Percentiles rank a stretch among this genome's conserved stretches.
phyloP scores from a whole-genome alignment of 2,329 filamentous ascomycete species.

The Rugonectria rugulosa region DNA sequence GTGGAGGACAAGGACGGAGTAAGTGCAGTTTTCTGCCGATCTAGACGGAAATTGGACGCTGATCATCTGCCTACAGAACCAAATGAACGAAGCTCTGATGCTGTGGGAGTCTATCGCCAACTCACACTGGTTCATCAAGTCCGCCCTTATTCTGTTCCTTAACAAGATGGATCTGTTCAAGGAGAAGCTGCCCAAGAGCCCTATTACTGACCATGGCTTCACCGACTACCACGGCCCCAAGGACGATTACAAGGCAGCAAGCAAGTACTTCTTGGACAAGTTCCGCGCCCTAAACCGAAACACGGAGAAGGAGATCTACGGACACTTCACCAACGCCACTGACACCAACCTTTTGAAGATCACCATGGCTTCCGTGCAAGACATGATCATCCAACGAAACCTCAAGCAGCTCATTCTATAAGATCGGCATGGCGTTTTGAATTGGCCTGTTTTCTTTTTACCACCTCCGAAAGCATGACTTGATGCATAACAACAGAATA shows the following conservation, averaged over 20 bases:
- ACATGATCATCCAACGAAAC: conserved; percentile 88
- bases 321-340: conserved; percentile 68
- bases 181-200: conserved; percentile 74
- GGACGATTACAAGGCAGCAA: conserved; percentile 76
- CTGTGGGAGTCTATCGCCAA: conserved; percentile 87
- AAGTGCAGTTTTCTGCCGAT: conserved; percentile 47
- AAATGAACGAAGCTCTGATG: conserved; percentile 92
- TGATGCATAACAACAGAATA: not conserved
- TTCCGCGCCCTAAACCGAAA: conserved; percentile 79
- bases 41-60: conserved; percentile 10
- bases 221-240: conserved; percentile 79
- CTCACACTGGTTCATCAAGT: conserved; percentile 85
- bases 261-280: conserved; percentile 83
- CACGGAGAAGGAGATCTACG: conserved; percentile 69
- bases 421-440: conserved; percentile 14
- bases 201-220: conserved; percentile 77
- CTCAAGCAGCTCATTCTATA: conserved; percentile 74
- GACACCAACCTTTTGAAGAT: conserved; percentile 82
- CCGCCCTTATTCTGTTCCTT: conserved; percentile 82
- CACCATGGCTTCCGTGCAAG: conserved; percentile 85
- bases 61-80: conserved; percentile 66
- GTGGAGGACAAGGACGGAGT: conserved; percentile 97
- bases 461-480: not conserved
- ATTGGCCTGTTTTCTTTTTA: not conserved
- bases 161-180: conserved; percentile 91